A percentile compares a stretch with the other conserved stretches of the same genome.
These are phyloP conservation scores for Elongisporangium anandrum DNA, from an alignment of 352 stramenopile genomes.

Conservation along the genomic window DNA sequence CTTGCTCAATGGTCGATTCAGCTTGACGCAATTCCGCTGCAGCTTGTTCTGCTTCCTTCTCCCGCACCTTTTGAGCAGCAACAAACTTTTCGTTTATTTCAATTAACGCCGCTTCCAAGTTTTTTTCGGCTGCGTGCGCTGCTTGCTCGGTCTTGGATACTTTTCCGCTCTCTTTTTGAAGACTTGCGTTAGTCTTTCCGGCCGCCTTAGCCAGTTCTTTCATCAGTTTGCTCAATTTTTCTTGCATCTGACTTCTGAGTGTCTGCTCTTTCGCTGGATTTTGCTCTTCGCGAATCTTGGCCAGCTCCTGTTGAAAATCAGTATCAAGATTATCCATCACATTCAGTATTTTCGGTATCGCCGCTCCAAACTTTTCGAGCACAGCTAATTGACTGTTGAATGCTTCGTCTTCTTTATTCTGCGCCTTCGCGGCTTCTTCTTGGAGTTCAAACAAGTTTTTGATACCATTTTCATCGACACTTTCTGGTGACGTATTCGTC, in stretches of 20 bases:
- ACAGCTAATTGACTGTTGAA: slow-evolving; percentile 19
- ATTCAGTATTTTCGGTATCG: slow-evolving; percentile 30
- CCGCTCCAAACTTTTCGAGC: slow-evolving; percentile 38
- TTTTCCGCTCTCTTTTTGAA: slow-evolving; percentile 6
- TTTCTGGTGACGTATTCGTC: neutral
- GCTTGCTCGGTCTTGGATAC: neutral
- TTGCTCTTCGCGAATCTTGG: slow-evolving; percentile 41
- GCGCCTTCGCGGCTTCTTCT: slow-evolving; percentile 28
- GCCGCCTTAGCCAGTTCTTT: slow-evolving; percentile 15
- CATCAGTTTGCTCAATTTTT: slow-evolving; percentile 19
- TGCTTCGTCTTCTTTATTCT: slow-evolving; percentile 54
- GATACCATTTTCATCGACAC: slow-evolving; percentile 6
- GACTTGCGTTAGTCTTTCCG: slow-evolving; percentile 3
- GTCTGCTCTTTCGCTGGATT: slow-evolving; percentile 50
- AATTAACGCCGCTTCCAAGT: neutral
- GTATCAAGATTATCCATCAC: slow-evolving; percentile 35
- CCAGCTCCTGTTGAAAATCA: slow-evolving; percentile 37
- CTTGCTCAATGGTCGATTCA: slow-evolving; percentile 22
- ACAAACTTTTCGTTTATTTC: neutral
- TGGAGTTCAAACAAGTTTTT: slow-evolving; percentile 30
- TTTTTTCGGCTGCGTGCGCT: neutral
- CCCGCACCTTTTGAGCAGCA: neutral
- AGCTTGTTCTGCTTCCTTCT: neutral
- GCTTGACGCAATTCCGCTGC: slow-evolving; percentile 19
- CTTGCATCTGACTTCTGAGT: slow-evolving; percentile 33